Percentiles rank a stretch among this genome's conserved stretches.
Evolutionary conservation across 441 rosid genomes (phyloP).

Genomic region (Gossypium schwendimanii): DNA sequence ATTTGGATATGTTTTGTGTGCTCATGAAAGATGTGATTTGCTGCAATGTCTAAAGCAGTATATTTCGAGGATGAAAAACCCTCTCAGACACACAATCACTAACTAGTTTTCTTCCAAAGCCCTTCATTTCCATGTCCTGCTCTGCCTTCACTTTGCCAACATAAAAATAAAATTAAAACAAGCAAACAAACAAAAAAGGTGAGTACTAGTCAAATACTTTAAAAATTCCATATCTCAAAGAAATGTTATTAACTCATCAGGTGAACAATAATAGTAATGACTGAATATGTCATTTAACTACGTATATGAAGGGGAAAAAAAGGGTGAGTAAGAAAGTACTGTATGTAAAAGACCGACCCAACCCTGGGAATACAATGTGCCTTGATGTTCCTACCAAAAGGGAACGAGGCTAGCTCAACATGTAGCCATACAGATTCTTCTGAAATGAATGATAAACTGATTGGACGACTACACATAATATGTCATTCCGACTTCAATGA

Average conservation of each 20-base stretch:
- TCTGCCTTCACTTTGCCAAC: too few relatives aligned
- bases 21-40: too few relatives aligned
- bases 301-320: background rate
- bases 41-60: too few relatives aligned
- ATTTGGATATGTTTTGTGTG: too few relatives aligned
- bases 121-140: too few relatives aligned
- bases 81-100: background rate
- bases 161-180: too few relatives aligned
- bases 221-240: background rate
- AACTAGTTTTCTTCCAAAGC: too few relatives aligned
- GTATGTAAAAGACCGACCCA: background rate
- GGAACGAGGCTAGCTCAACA: background rate
- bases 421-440: background rate
- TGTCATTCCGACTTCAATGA: slow-evolving; percentile 92
- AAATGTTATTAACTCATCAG: background rate
- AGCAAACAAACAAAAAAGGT: too few relatives aligned
- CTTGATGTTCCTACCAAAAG: background rate
- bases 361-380: background rate
- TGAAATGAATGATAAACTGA: background rate
- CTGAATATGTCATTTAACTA: background rate
- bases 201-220: background rate
- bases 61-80: background rate
- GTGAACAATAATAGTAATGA: background rate
- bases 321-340: background rate
- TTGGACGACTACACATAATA: slow-evolving; percentile 54